Base-by-base conservation (phyloP, 345 rosid species). In the Salix brachista region DNA sequence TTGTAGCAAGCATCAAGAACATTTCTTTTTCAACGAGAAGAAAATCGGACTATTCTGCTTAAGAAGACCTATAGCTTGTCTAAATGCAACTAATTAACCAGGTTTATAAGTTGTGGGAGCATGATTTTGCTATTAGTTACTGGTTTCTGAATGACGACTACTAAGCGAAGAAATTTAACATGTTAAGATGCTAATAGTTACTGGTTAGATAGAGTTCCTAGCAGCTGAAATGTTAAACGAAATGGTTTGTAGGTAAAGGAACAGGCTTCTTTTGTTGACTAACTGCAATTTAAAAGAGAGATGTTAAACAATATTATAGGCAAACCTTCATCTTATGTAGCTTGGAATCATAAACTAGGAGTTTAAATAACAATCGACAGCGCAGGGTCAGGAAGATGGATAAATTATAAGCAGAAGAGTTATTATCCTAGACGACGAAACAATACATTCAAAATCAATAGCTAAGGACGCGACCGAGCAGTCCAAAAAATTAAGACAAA, bases 401-500 rank as follows among this genome's bases (percentile, higher is more conserved):
- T 42, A 13, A n/a, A 19, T 4, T 69, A 69, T 42, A 25, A 5
- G 46, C 23, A 28, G 9, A 25, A 70, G 30, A 48, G 30, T 2
- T 25, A 18, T 4, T 6, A 2, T 16, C 4, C 34, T 44, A 48
- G 26, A 19, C 13, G 62, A 8, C 16, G 17, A 54, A 34, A 19
- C 11, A 32, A 71, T 60, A 7, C 28, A 73, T 23, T 60, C 54
- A 26, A 34, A 19, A 39, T 28, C 39, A 74, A 64, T 30, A 25
- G 39, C 54, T 1, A 37, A 25, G 13, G 65, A 42, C 17, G 67
- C 18, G 67, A 60, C 72, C 44, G 56, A 52, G 44, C 39, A 37
- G 73, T 67, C 68, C 73, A 64, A 74, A 28, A 5, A 3, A 73
- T 39, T 74, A 39, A 73, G 66, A 74, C 12, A 11, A 61, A 65